phyloP scores from a whole-genome alignment of 345 rosid species.

The Clarkia xantiana region DNA sequence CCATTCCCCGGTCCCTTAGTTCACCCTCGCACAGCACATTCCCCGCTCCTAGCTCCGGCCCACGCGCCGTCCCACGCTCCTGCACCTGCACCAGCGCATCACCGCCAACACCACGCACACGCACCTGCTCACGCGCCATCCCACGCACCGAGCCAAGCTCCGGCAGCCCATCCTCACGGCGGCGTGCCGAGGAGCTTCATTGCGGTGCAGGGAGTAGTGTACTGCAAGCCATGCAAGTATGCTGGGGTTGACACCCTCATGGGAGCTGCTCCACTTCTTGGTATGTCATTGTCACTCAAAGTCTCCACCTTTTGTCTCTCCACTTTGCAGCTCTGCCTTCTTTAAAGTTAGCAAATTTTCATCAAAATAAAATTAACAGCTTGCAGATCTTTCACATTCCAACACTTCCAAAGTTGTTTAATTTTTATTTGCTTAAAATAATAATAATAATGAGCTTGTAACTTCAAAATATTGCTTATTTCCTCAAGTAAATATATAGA shows the following conservation, averaged over 20 bases:
- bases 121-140: conserved; percentile 18
- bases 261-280: conserved; percentile 51
- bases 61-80: conserved; percentile 10
- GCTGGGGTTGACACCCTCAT: conserved; percentile 35
- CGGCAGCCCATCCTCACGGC: conserved; percentile 10
- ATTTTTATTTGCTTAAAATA: too few species aligned
- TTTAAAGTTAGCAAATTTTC: too few species aligned
- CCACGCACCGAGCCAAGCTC: conserved; percentile 21
- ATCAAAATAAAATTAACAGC: too few species aligned
- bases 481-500: too few species aligned
- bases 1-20: conserved; percentile 9
- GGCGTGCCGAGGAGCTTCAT: conserved; percentile 37
- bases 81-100: conserved; percentile 7
- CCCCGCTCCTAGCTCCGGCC: conserved; percentile 19
- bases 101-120: conserved; percentile 7
- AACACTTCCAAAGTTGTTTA: too few species aligned
- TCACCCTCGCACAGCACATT: conserved; percentile 9
- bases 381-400: too few species aligned
- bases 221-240: conserved; percentile 81
- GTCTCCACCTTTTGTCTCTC: neutral
- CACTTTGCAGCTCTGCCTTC: neutral
- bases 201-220: conserved; percentile 68
- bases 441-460: too few species aligned
- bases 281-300: conserved; percentile 25
- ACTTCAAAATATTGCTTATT: too few species aligned